These are phyloP conservation scores for Talaromyces rugulosus DNA, from an alignment of 2,329 filamentous ascomycete genomes.

Conservation along the genomic window DNA sequence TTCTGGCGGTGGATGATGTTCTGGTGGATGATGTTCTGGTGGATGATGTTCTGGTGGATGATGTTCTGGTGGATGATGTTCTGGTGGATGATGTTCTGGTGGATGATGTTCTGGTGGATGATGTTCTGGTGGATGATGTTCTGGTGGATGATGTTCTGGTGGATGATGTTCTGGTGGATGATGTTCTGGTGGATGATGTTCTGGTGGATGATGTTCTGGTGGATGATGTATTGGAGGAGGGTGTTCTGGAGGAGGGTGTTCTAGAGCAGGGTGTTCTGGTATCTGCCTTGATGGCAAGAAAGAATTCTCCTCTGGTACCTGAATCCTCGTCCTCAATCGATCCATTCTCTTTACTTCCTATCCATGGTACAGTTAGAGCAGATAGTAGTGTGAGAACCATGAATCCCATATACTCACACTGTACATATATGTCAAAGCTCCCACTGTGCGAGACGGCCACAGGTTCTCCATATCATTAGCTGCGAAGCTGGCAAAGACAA, in stretches of 20 bases:
- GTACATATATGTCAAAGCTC: not conserved
- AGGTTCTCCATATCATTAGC: not conserved
- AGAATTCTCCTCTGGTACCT: not conserved
- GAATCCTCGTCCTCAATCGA: not conserved
- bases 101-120: not conserved
- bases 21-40: not conserved
- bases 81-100: not conserved
- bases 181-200: too few species aligned
- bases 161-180: not conserved
- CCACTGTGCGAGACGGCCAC: not conserved
- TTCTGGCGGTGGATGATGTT: not conserved
- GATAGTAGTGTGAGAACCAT: not conserved
- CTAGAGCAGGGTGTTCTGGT: not conserved
- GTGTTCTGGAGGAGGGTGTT: not conserved
- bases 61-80: too few species aligned
- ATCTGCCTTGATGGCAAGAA: not conserved
- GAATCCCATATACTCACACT: not conserved
- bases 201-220: too few species aligned
- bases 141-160: too few species aligned
- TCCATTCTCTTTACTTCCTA: not conserved
- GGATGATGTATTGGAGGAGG: not conserved
- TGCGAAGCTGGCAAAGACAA: not conserved
- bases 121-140: too few species aligned
- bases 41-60: too few species aligned
- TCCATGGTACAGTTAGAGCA: not conserved